phyloP scores from a whole-genome alignment of 208 protist genomes.

The Angomonas ambiguus region DNA sequence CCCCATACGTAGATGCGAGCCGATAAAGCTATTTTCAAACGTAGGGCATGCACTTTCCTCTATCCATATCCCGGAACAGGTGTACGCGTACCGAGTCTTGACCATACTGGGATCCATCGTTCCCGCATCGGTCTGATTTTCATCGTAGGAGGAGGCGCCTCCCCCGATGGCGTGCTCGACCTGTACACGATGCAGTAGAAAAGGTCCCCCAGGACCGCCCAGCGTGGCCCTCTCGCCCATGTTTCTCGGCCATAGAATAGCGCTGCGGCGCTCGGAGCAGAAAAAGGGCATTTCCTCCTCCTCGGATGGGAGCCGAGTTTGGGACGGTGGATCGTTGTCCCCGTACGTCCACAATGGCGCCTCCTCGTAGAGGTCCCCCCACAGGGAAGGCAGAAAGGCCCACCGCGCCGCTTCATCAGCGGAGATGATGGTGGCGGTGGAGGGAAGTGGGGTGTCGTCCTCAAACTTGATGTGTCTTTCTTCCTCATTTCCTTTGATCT shows the following conservation, averaged over 20 bases:
- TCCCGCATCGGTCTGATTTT: slow-evolving; percentile 1
- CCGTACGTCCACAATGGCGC: neutral
- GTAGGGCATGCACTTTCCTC: slow-evolving; percentile 16
- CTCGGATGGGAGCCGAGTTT: neutral
- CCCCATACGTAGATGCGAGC: slow-evolving; percentile 21
- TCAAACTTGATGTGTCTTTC: neutral
- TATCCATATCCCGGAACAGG: slow-evolving; percentile 27
- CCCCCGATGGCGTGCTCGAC: neutral
- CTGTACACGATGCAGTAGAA: slow-evolving; percentile 24
- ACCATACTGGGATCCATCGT: neutral
- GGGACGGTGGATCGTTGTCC: neutral
- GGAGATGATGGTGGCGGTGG: neutral
- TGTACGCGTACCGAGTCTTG: slow-evolving; percentile 14
- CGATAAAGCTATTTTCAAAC: slow-evolving; percentile 22
- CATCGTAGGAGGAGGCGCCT: neutral
- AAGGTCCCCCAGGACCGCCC: slow-evolving; percentile 30
- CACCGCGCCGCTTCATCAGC: neutral
- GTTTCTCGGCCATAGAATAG: slow-evolving; percentile 28
- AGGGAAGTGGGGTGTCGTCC: neutral
- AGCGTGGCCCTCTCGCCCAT: slow-evolving; percentile 9
- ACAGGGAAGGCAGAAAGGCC: slow-evolving; percentile 20
- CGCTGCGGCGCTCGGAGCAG: slow-evolving; percentile 17
- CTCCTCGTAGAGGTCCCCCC: slow-evolving; percentile 26
- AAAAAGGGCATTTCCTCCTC: slow-evolving; percentile 3
- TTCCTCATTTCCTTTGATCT: neutral